A percentile compares a stretch with the other conserved stretches of the same genome.
Evolutionary conservation across 2,329 filamentous ascomycete species (phyloP).

Genomic region (Magnaporthales sp.): DNA sequence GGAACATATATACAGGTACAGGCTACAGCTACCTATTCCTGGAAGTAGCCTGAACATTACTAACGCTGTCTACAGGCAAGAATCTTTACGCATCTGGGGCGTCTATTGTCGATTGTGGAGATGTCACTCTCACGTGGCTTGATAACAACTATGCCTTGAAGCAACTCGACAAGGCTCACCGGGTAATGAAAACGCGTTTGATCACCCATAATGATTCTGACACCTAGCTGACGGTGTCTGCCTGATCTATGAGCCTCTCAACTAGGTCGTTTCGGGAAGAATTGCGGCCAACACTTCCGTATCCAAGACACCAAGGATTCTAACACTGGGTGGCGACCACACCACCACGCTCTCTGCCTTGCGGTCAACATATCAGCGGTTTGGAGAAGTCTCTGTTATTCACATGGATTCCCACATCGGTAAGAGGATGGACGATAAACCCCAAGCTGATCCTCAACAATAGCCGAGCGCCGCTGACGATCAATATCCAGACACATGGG

Average conservation of each 20-base stretch:
- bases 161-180: conserved; percentile 64
- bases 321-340: conserved; percentile 58
- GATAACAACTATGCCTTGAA: conserved; percentile 66
- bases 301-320: conserved; percentile 39
- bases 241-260: neutral
- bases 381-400: conserved; percentile 47
- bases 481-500: conserved; percentile 53
- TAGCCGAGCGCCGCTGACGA: conserved; percentile 9
- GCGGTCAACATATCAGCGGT: conserved; percentile 46
- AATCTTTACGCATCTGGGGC: conserved; percentile 70
- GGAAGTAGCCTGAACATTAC: conserved; percentile 4
- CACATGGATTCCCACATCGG: conserved; percentile 48
- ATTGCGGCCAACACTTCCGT: conserved; percentile 30
- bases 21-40: neutral
- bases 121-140: conserved; percentile 68
- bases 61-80: conserved; percentile 16
- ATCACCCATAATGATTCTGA: neutral
- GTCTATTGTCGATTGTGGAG: conserved; percentile 67
- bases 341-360: conserved; percentile 54
- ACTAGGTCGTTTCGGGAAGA: conserved; percentile 16
- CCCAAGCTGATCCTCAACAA: too few species aligned
- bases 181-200: conserved; percentile 22
- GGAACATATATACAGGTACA: conserved; percentile 18
- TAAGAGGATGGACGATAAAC: neutral
- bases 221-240: neutral